Evolutionary conservation across 305 asterid genomes (phyloP).

Genomic region (Solanum hybrid): DNA sequence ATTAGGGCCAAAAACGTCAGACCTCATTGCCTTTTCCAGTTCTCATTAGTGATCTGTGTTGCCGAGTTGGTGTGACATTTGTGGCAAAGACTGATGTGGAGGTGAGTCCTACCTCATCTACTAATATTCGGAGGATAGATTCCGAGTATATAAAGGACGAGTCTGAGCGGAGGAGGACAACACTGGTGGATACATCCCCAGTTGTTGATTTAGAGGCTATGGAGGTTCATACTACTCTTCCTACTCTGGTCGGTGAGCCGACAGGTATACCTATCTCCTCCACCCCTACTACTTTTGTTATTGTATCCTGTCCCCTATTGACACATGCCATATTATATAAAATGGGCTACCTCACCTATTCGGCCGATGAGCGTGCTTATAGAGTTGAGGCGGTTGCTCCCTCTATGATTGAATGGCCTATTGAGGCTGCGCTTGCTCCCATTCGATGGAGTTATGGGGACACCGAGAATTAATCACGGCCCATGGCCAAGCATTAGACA

Average conservation of each 20-base stretch:
- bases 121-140: background rate
- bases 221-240: background rate
- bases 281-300: background rate
- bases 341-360: background rate
- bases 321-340: background rate
- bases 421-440: background rate
- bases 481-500: background rate
- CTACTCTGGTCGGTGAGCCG: background rate
- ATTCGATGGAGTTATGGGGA: background rate
- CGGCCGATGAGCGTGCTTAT: background rate
- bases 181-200: background rate
- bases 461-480: no score
- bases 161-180: background rate
- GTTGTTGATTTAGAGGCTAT: background rate
- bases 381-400: background rate
- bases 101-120: background rate
- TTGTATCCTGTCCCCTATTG: background rate
- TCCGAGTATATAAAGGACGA: background rate
- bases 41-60: background rate
- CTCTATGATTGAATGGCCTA: background rate
- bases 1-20: background rate
- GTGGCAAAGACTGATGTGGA: background rate
- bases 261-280: background rate
- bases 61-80: background rate
- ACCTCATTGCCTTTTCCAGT: background rate